Evolutionary conservation across 768 basidiomycete species (phyloP).

Genomic region (Lentinula boryana): DNA sequence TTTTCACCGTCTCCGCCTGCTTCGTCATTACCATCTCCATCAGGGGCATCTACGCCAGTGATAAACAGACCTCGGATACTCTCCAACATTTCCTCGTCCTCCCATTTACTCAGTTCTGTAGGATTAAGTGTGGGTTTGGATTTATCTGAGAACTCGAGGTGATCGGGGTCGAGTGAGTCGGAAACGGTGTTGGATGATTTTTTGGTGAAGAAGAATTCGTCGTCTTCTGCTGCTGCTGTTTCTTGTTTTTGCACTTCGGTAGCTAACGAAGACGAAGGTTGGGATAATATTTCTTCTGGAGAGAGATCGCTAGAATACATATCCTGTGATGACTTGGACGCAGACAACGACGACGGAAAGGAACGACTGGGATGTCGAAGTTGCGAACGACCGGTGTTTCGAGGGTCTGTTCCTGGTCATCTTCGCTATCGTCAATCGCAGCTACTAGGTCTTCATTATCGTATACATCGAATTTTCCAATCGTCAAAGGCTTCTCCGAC

Average conservation of each 20-base stretch:
- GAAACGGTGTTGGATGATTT: conserved; percentile 16
- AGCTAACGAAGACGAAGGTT: conserved; percentile 9
- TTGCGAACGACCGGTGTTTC: conserved; percentile 47
- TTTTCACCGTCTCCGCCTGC: conserved; percentile 25
- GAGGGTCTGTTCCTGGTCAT: conserved; percentile 23
- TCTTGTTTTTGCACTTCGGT: conserved; percentile 14
- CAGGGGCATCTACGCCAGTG: conserved; percentile 49
- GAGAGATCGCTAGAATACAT: conserved; percentile 72
- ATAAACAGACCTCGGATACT: conserved; percentile 88
- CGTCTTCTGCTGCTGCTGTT: conserved; percentile 32
- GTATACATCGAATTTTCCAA: conserved; percentile 20
- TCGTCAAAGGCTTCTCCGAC: conserved; percentile 64
- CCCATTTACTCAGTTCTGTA: conserved; percentile 67
- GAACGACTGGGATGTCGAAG: conserved; percentile 40
- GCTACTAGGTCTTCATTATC: conserved; percentile 16
- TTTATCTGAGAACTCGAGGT: conserved; percentile 54
- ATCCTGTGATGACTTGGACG: conserved; percentile 36
- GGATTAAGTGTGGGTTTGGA: conserved; percentile 46
- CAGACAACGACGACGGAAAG: conserved; percentile 21
- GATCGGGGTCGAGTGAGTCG: conserved; percentile 9
- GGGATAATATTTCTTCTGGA: conserved; percentile 57
- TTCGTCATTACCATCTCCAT: conserved; percentile 9
- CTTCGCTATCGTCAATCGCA: conserved; percentile 25
- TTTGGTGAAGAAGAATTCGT: conserved; percentile 72
- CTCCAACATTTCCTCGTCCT: conserved; percentile 79